A percentile compares a stretch with the other conserved stretches of the same genome.
Evolutionary conservation across 257 asterid species (phyloP).

Genomic region (Dorcoceras hygrometricum): DNA sequence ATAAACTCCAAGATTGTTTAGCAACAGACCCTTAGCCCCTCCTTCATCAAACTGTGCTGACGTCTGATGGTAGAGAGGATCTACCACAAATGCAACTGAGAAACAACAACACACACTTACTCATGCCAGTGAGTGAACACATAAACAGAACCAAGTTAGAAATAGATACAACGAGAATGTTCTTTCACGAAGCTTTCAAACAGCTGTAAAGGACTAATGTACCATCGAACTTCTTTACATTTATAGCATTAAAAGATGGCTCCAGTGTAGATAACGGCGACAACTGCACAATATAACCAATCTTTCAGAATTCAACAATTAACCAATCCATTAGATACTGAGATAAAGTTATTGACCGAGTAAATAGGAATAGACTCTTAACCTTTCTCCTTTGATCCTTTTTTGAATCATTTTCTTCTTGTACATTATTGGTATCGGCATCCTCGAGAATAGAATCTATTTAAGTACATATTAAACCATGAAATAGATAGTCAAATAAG

Average conservation of each 20-base stretch:
- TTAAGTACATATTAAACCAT: constrained; percentile 10
- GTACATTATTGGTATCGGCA: constrained; percentile 36
- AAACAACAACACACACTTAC: constrained; percentile 17
- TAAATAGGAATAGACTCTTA: constrained; percentile 20
- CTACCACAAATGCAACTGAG: constrained; percentile 86
- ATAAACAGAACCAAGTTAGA: not conserved
- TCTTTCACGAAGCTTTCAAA: constrained; percentile 4
- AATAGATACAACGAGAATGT: not conserved
- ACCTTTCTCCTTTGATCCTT: constrained; percentile 81
- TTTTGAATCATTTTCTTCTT: constrained; percentile 44
- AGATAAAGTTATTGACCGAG: constrained; percentile 16
- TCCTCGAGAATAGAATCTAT: constrained; percentile 52
- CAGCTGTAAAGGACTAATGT: constrained; percentile 30
- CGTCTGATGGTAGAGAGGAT: constrained; percentile 98
- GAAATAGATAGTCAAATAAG: not conserved
- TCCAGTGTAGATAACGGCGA: constrained; percentile 90
- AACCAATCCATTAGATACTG: constrained; percentile 2
- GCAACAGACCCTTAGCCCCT: constrained; percentile 89
- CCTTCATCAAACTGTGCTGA: constrained; percentile 99
- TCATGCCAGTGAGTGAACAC: not conserved
- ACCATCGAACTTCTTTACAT: constrained; percentile 94
- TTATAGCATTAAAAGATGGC: constrained; percentile 77
- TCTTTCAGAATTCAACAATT: constrained; percentile 23
- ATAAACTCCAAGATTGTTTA: constrained; percentile 94
- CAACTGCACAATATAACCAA: constrained; percentile 52